These are phyloP conservation scores for Diaporthe sp. DNA, from an alignment of 2,329 filamentous ascomycete genomes.

Conservation along the genomic window DNA sequence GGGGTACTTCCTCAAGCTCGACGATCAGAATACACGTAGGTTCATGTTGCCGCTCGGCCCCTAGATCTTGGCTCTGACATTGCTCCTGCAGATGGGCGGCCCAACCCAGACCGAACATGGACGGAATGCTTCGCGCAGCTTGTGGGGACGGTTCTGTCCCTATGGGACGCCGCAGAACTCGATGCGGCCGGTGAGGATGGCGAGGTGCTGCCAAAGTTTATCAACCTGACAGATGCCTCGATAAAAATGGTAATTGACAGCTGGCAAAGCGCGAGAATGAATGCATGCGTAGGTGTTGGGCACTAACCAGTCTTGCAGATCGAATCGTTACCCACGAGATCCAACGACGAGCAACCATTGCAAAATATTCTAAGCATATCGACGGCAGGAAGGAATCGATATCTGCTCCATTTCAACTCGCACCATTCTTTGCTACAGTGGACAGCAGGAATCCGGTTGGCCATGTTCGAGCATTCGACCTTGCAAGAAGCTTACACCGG, in stretches of 20 bases:
- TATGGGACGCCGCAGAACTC: constrained; percentile 95
- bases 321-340: constrained; percentile 88
- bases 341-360: constrained; percentile 80
- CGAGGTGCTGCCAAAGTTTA: constrained; percentile 72
- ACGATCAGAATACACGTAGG: constrained; percentile 93
- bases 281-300: neutral
- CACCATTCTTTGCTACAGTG: constrained; percentile 93
- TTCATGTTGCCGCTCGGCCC: constrained; percentile 44
- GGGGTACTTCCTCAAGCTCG: constrained; percentile 96
- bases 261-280: neutral
- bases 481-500: constrained; percentile 98
- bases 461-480: constrained; percentile 94
- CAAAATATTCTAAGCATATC: constrained; percentile 97
- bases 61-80: constrained; percentile 42
- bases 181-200: constrained; percentile 87
- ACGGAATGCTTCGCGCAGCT: constrained; percentile 97
- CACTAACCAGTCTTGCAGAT: constrained; percentile 66
- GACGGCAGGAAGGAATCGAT: constrained; percentile 94
- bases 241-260: constrained; percentile 86
- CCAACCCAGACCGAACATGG: constrained; percentile 90
- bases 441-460: constrained; percentile 92
- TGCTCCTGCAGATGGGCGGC: constrained; percentile 77
- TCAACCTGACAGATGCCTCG: constrained; percentile 96
- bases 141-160: constrained; percentile 91
- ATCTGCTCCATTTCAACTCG: constrained; percentile 95